Conservation (phyloP, 164 flowering plant genomes). For the Chloranthus sessilifolius region DNA sequence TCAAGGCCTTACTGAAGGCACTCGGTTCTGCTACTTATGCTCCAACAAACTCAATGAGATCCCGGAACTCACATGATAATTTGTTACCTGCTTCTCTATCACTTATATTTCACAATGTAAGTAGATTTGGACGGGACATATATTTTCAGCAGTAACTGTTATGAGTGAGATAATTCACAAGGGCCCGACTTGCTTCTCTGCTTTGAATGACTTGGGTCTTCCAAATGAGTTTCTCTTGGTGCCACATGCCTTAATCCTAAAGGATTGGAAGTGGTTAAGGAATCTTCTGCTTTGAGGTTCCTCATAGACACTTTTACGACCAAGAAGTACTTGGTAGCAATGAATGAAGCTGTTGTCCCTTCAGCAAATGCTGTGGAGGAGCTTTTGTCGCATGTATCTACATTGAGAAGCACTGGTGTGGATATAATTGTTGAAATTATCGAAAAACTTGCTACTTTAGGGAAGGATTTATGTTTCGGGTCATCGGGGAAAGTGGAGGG, state of each 20-base stretch:
- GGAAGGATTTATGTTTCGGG: constrained; percentile 29
- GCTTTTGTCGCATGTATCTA: constrained; percentile 83
- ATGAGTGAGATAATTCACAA: constrained; percentile 96
- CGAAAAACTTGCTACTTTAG: constrained; percentile 50
- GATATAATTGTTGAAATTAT: constrained; percentile 80
- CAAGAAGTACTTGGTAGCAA: constrained; percentile 63
- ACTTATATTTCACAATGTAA: constrained; percentile 58
- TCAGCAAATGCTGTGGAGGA: constrained; percentile 92
- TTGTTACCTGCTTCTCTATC: constrained; percentile 65
- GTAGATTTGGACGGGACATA: constrained; percentile 86
- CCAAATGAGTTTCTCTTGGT: constrained; percentile 81
- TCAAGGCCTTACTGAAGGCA: constrained; percentile 78
- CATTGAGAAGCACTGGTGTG: constrained; percentile 78
- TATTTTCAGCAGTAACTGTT: constrained; percentile 86
- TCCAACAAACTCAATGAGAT: constrained; percentile 55
- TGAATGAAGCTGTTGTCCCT: constrained; percentile 86
- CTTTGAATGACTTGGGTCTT: constrained; percentile 78
- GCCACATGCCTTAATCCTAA: constrained; percentile 84
- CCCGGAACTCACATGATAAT: constrained; percentile 56
- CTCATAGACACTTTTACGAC: constrained; percentile 73
- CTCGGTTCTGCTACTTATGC: constrained; percentile 94
- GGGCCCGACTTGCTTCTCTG: constrained; percentile 77
- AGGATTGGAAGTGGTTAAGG: constrained; percentile 84
- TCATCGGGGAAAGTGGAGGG: constrained; percentile 39
- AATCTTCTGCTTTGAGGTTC: constrained; percentile 57